Conservation (phyloP, 2,329 filamentous ascomycete species). For the Pseudocercospora crystallina region DNA sequence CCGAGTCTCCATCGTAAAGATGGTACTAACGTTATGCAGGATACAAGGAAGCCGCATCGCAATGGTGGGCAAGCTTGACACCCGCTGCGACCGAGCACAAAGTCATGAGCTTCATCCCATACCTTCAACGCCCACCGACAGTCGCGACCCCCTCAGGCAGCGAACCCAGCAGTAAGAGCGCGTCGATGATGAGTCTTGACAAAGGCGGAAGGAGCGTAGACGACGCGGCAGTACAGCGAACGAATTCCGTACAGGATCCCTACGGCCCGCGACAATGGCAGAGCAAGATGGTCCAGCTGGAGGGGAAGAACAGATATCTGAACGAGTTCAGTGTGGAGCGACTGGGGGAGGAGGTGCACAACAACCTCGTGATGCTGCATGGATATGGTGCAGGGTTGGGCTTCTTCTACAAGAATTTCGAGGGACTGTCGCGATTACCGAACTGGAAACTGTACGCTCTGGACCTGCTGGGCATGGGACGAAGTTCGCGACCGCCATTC, state of each 20-base stretch:
- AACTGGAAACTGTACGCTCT: slow-evolving; percentile 91
- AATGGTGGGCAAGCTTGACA: slow-evolving; percentile 91
- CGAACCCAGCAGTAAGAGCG: slow-evolving; percentile 46
- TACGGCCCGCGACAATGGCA: slow-evolving; percentile 84
- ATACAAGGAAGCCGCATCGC: slow-evolving; percentile 85
- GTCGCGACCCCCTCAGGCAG: slow-evolving; percentile 62
- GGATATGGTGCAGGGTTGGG: slow-evolving; percentile 94
- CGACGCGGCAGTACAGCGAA: slow-evolving; percentile 44
- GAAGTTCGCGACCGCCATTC: slow-evolving; percentile 81
- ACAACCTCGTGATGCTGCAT: slow-evolving; percentile 92
- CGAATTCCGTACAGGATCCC: slow-evolving; percentile 62
- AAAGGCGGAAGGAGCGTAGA: slow-evolving; percentile 32
- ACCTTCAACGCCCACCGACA: slow-evolving; percentile 70
- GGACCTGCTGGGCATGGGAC: slow-evolving; percentile 94
- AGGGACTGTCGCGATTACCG: slow-evolving; percentile 72
- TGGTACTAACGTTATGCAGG: no score
- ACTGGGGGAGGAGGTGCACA: slow-evolving; percentile 72
- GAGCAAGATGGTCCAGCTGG: slow-evolving; percentile 77
- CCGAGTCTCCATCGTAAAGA: no score
- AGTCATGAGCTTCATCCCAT: slow-evolving; percentile 82
- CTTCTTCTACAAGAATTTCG: slow-evolving; percentile 98
- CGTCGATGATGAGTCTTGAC: slow-evolving; percentile 40
- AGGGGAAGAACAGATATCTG: slow-evolving; percentile 80
- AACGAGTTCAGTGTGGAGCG: slow-evolving; percentile 94
- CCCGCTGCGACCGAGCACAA: slow-evolving; percentile 82